Evolutionary conservation across 2,329 filamentous ascomycete species (phyloP), one percentile per base, ranked within the genome.

Genomic region (Pseudogymnoascus sp.): DNA sequence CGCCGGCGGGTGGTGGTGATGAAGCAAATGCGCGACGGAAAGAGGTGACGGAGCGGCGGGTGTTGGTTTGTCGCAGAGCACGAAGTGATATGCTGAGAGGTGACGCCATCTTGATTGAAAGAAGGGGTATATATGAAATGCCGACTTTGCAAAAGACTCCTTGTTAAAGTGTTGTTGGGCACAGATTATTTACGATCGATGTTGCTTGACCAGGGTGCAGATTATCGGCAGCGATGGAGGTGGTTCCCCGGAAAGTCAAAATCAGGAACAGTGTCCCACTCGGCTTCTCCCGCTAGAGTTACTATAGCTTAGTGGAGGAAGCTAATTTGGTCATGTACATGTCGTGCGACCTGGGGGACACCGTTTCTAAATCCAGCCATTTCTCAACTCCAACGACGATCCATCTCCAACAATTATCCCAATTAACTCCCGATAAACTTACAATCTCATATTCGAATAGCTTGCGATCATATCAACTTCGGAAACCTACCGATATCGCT

Each of bases 271-370:
- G 16, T 34, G 29, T 57, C 29, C 29, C 29, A 36, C 51, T 57
- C 51, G 29, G 51, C 51, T 34, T 57, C 51, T 57, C 51, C 51
- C 51, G 51, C 51, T 57, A 57, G 51, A 57, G 29, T 18, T 36
- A 34, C 51, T 57, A 18, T 21, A 57, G 51, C 29, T 57, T 57
- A 57, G 51, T 57, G 51, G 51, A 21, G 51, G 51, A 34, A 36
- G 51, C 29, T 57, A 57, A 29, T 34, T 57, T 21, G 26, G 51
- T 16, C 51, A 57, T 57, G 51, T 57, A 57, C 51, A 21, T 34
- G 51, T 57, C 51, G 51, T n/a, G 51, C 51, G 51, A 57, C 51
- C 51, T 57, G 51, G 51, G 51, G 51, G 51, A 57, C 51, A 57
- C 51, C 51, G 51, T 57, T 57, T 57, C 51, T 57, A 57, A 57